phyloP scores from a whole-genome alignment of 345 rosid species.

The Populus pruinosa region DNA sequence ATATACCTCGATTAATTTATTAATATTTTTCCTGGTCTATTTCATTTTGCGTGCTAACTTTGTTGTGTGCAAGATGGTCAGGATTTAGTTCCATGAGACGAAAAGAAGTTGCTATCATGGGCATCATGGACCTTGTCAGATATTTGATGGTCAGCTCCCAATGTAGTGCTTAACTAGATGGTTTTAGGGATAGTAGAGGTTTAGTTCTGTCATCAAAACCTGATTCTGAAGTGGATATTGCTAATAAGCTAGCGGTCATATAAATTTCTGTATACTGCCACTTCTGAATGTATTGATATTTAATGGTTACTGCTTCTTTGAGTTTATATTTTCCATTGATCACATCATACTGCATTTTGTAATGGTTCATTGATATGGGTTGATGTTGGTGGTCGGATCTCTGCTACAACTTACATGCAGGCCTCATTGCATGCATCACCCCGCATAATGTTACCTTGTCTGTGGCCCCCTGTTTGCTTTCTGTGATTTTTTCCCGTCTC shows the following conservation, averaged over 20 bases:
- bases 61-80: slow-evolving; percentile 31
- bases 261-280: slow-evolving; percentile 3
- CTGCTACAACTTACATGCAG: neutral
- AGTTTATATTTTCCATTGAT: neutral
- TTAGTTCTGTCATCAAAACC: neutral
- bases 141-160: slow-evolving; percentile 13
- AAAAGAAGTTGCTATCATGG: slow-evolving; percentile 14
- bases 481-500: neutral
- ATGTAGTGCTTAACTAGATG: neutral
- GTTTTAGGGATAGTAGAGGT: neutral
- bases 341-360: neutral
- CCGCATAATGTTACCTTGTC: neutral
- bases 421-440: neutral
- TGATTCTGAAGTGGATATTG: neutral
- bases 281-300: neutral
- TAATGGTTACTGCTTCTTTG: neutral
- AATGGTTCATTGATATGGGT: neutral
- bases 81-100: slow-evolving; percentile 28
- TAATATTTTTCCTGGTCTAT: neutral
- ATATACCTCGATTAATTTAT: neutral
- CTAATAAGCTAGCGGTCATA: neutral
- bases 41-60: slow-evolving; percentile 18
- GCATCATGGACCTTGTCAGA: slow-evolving; percentile 19
- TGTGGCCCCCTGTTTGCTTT: neutral
- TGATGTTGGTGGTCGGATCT: neutral